Evolutionary conservation across 257 asterid species (phyloP).

Genomic region (Eustoma russellianum): DNA sequence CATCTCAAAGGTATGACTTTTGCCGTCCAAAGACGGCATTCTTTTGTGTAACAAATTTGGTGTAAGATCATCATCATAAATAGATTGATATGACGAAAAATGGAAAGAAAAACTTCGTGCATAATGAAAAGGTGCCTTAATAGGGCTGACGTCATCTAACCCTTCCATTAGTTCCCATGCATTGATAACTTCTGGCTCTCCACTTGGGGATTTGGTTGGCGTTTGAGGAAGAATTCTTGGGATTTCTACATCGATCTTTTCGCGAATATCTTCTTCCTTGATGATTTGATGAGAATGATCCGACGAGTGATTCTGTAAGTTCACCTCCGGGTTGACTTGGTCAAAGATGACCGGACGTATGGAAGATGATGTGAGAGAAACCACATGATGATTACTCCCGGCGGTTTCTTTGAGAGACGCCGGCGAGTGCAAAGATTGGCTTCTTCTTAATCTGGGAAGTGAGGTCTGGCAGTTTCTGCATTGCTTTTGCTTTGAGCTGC

Average conservation of each 20-base stretch:
- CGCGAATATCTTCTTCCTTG: constrained; percentile 18
- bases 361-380: constrained; percentile 78
- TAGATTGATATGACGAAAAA: constrained; percentile 11
- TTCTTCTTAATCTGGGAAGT: constrained; percentile 56
- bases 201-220: constrained; percentile 57
- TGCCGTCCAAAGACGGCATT: constrained; percentile 6
- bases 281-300: constrained; percentile 12
- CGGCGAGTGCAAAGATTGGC: constrained; percentile 55
- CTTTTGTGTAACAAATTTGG: constrained; percentile 29
- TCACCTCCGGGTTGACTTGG: no score
- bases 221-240: constrained; percentile 57
- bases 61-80: constrained; percentile 32
- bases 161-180: constrained; percentile 95
- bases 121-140: constrained; percentile 25
- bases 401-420: constrained; percentile 27
- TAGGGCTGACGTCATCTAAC: constrained; percentile 63
- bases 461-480: constrained; percentile 55
- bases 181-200: constrained; percentile 76
- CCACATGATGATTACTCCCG: constrained; percentile 47
- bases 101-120: constrained; percentile 73
- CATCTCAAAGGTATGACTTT: constrained; percentile 7
- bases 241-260: constrained; percentile 60
- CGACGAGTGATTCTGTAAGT: no score
- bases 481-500: constrained; percentile 45
- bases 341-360: constrained; percentile 17